These are phyloP conservation scores for Globisporangium abappressorium DNA, from an alignment of 352 stramenopile genomes.

Conservation along the genomic window DNA sequence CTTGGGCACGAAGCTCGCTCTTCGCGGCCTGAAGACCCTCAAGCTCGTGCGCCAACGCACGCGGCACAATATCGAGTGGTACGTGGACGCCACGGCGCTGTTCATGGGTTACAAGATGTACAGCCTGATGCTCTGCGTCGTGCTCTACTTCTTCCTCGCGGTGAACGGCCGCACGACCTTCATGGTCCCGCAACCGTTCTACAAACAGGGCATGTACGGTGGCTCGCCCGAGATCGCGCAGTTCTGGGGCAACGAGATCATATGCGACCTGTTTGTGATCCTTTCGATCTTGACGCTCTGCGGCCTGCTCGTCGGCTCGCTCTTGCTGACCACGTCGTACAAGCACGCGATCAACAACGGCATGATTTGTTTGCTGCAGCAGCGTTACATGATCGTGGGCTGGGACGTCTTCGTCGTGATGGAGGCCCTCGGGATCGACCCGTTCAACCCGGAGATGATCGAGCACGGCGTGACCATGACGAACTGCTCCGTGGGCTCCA, in stretches of 20 bases:
- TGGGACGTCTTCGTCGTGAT: conserved; percentile 42
- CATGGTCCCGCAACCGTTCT: conserved; percentile 31
- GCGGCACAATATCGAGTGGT: too few species aligned
- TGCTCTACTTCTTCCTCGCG: conserved; percentile 24
- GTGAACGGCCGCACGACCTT: conserved; percentile 36
- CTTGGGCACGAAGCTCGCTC: too few species aligned
- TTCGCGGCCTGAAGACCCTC: too few species aligned
- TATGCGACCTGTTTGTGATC: conserved; percentile 47
- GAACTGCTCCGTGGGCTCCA: conserved; percentile 11
- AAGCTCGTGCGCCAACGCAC: too few species aligned
- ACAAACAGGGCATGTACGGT: conserved; percentile 38
- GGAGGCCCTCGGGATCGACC: conserved; percentile 45
- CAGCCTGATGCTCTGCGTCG: too few species aligned
- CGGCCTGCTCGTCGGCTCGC: conserved; percentile 22
- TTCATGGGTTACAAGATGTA: too few species aligned
- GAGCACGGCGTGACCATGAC: conserved; percentile 20
- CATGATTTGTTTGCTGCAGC: conserved; percentile 40
- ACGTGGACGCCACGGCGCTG: too few species aligned
- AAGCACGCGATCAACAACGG: conserved; percentile 38
- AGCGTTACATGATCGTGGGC: conserved; percentile 44
- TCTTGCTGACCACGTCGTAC: conserved; percentile 43
- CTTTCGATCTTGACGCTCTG: conserved; percentile 29
- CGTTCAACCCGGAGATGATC: conserved; percentile 22
- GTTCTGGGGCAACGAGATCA: conserved; percentile 59
- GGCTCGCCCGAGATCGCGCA: conserved; percentile 29